Evolutionary conservation across 2,329 filamentous ascomycete species (phyloP).

Genomic region (Penicillium sp.): DNA sequence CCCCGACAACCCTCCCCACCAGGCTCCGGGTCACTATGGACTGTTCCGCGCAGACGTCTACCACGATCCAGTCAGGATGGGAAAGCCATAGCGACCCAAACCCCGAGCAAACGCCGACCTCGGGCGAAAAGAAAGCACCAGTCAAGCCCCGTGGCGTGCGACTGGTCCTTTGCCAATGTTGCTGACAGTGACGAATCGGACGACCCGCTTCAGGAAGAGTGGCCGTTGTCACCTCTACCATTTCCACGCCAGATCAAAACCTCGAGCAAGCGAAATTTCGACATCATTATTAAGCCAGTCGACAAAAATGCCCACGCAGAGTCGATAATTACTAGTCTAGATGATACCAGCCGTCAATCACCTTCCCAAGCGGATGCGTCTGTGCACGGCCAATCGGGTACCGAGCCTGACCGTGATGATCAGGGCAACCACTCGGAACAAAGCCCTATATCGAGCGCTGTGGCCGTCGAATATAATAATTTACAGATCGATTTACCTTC

Average conservation of each 20-base stretch:
- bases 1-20: constrained; percentile 41
- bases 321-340: neutral
- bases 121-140: constrained; percentile 35
- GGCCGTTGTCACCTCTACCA: constrained; percentile 42
- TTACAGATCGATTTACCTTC: constrained; percentile 12
- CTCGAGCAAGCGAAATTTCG: neutral
- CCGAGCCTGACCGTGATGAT: constrained; percentile 8
- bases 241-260: constrained; percentile 19
- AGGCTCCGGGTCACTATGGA: constrained; percentile 47
- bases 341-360: constrained; percentile 9
- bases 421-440: constrained; percentile 8
- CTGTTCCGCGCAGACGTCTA: constrained; percentile 37
- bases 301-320: neutral
- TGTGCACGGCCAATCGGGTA: constrained; percentile 20
- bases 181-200: constrained; percentile 50
- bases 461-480: constrained; percentile 11
- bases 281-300: neutral
- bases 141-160: constrained; percentile 39
- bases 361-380: neutral
- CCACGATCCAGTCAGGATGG: constrained; percentile 31
- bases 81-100: constrained; percentile 30
- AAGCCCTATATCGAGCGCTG: constrained; percentile 1
- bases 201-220: constrained; percentile 48
- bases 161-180: constrained; percentile 46
- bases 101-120: constrained; percentile 25